Evolutionary conservation across 2,329 filamentous ascomycete species (phyloP), one percentile per base, ranked within the genome.

Genomic region (Penicillium griseofulvum): DNA sequence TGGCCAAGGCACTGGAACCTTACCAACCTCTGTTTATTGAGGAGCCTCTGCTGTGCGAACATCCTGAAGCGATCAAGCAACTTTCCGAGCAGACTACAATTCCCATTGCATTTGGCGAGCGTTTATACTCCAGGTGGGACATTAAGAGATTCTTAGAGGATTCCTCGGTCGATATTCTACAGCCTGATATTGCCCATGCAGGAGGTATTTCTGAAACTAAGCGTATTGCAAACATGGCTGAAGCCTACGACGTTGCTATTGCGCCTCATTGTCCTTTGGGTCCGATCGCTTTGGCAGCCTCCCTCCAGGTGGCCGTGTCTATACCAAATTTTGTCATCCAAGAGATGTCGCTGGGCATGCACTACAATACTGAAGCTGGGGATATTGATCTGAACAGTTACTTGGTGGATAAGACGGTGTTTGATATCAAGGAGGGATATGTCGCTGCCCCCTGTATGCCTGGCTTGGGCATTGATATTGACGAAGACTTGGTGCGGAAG

Each of bases 341-440:
- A 65, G 88, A 91, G 70, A 91, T 91, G 89, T 87, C 85, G 38
- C 67, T 91, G 24, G 89, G 88, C 0, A 92, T 92, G 66, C 89
- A 92, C 68, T 92, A 92, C 67, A 91, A 92, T 64, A 68, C 73
- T 1, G 80, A 81, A 63, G 82, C 80, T 0, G 85, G 83, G 2
- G 79, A 83, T 2, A 78, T 85, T 60, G 87, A 89, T 65, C 71
- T 89, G 49, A 81, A 81, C n/a, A 87, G 81, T 33, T 91, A 90
- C 66, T 76, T 85, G 3, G 81, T 81, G 59, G 83, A 90, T 57
- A 80, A 84, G 0, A 79, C 82, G 38, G 82, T 89, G 0, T 90
- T 87, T 78, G 77, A 84, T 38, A 83, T 90, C 7, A 76, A 80
- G 19, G 80, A 83, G 22, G 88, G 87, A 0, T 88, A 85, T 65